Evolutionary conservation across 495 filamentous ascomycete species (phyloP), one percentile per base, ranked within the genome.

Genomic region (Tuber melanosporum): DNA sequence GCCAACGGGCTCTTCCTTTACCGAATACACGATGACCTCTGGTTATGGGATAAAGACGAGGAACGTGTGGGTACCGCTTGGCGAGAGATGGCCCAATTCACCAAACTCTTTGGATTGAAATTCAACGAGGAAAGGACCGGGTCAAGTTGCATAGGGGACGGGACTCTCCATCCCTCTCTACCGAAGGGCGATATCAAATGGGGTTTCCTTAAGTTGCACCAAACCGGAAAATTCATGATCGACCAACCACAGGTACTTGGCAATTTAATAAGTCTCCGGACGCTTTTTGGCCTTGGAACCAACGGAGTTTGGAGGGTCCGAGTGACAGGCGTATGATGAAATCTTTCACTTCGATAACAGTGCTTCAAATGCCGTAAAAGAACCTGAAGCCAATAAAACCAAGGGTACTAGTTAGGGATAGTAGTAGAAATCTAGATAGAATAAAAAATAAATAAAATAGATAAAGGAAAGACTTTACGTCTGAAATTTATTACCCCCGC

Each of bases 11-110:
- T 85, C 9, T 85, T 87, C 46, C 83, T 92, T 20, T 91, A 90
- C 77, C 89, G 91, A 9, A 85, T 91, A 49, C 87, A 91, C 75
- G 90, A 92, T 78, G 90, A 92, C 79, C 88, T 92, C 76, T 92
- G 91, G 91, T 88, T 92, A 77, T 92, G 90, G 90, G 87, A 87
- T 41, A 78, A 82, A 19, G 83, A 87, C 10, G 87, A 89, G 43
- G 76, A 85, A 7, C 86, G 84, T 9, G 89, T 89, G 70, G 86
- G 86, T 47, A 87, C 85, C 71, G 91, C 89, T 2, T 92, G 90
- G 91, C 76, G 82, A 32, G 84, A 87, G 3, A 88, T 92, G 82
- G 86, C 85, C 2, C 77, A 85, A 1, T 92, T 90, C 73, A 83
- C 86, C 39, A 82, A 87, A 17, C 84, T 86, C 0, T 89, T 90